A percentile compares a stretch with the other conserved stretches of the same genome.
Evolutionary conservation across 2,329 filamentous ascomycete species (phyloP).

Genomic region (Leptoxyphium fumago): DNA sequence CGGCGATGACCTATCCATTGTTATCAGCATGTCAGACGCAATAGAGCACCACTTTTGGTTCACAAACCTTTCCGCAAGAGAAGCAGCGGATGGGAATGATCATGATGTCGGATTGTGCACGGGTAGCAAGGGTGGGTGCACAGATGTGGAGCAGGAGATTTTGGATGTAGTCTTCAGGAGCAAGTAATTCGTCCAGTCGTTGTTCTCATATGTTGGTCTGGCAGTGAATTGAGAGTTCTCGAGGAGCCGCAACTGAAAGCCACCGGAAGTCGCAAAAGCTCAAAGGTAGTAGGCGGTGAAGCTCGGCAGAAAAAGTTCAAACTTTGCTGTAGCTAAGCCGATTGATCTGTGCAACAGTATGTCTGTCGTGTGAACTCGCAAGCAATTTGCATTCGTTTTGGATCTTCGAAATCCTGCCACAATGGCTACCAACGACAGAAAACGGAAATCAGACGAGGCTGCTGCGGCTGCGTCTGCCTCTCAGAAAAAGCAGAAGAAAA

Average conservation of each 20-base stretch:
- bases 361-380: background rate
- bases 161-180: too few relatives aligned
- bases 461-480: too few relatives aligned
- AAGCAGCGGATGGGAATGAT: constrained; percentile 98
- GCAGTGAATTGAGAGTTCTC: too few relatives aligned
- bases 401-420: too few relatives aligned
- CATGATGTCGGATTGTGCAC: constrained; percentile 47
- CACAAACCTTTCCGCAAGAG: constrained; percentile 86
- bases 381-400: too few relatives aligned
- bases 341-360: constrained; percentile 4
- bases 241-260: too few relatives aligned
- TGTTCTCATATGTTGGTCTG: too few relatives aligned
- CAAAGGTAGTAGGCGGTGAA: background rate
- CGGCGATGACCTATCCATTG: constrained; percentile 64
- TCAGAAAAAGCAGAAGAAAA: too few relatives aligned
- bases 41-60: background rate
- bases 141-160: background rate
- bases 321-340: background rate
- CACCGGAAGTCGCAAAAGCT: background rate
- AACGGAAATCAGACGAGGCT: too few relatives aligned
- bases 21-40: constrained; percentile 1
- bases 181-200: too few relatives aligned
- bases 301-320: background rate
- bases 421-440: too few relatives aligned
- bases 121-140: background rate